Base-by-base conservation (phyloP, 805 yeast genomes). In the Diddensiella transvaalensis region DNA sequence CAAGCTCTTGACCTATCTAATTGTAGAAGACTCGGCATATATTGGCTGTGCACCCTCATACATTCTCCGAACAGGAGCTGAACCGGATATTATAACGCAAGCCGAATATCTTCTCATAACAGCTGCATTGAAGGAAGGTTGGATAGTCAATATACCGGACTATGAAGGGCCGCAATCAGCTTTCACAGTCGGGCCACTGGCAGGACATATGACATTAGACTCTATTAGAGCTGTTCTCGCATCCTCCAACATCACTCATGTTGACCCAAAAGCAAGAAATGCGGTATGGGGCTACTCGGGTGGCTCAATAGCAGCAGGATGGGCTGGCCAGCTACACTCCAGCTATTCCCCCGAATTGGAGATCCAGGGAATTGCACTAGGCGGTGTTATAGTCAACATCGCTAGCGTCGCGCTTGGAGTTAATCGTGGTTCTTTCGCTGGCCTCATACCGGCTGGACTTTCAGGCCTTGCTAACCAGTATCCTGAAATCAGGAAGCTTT, bases 241-340 rank as follows among this genome's bases (percentile, higher is more conserved):
- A 22, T 49, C 57, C 4, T 22, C 23, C 2, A 30, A 43, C 38
- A 17, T 48, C 21, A 48, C 51, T 8, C 54, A 53, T 15, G 42
- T 57, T 39, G 22, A 32, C 15, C 44, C 44, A 26, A 49, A 37
- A 24, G 46, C 60, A 21, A 43, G 48, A 37, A 40, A 58, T 8
- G 63, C 53, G 6, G 15, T 58, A 40, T 50, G 56, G 54, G 64
- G 64, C 4, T 59, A 56, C 50, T 60, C 64, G 19, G 62, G 62
- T 6, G 64, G 64, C 23, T 53, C 62, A 2, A 30, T 57, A 26
- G 65, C 65, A 13, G 32, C 52, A 4, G 65, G 60, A 4, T 60
- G 63, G 64, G 63, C 64, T 32, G 59, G 60, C 2, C 54, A 57
- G 41, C 52, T 59, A 36, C 59, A 51, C 17, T 49, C 47, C 3